Conservation (phyloP, 176 grass and related monocot species). For the Eragrostis curvula region DNA sequence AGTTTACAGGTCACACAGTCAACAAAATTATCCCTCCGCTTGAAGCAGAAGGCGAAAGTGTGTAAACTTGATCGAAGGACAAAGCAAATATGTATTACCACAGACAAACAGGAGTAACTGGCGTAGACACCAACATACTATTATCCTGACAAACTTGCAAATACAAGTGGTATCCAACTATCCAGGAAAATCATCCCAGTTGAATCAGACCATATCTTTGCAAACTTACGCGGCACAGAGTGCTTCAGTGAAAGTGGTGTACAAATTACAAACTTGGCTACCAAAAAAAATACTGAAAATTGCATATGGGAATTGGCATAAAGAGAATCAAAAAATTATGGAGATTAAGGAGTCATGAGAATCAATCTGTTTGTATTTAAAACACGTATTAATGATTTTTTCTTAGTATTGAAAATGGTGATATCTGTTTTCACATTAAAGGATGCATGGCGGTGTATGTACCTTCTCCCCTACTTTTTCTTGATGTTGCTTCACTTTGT, state of each 20-base stretch:
- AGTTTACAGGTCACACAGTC: background rate
- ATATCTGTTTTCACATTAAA: background rate
- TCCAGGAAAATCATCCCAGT: background rate
- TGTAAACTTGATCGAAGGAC: background rate
- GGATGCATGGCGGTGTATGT: slow-evolving; percentile 8
- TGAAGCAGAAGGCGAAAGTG: background rate
- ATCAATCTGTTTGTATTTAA: background rate
- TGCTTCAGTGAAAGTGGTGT: background rate
- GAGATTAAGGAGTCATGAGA: background rate
- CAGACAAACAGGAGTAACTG: background rate
- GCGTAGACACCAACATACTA: background rate
- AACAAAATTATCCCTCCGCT: background rate
- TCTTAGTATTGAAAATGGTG: background rate
- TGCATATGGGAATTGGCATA: background rate
- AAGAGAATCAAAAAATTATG: background rate
- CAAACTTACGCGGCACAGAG: background rate
- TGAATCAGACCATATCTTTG: background rate
- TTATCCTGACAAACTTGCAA: background rate
- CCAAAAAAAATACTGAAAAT: background rate
- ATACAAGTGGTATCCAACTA: background rate
- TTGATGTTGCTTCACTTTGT: slow-evolving; percentile 92
- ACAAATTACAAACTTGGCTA: background rate
- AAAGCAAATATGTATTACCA: background rate
- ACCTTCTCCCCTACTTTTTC: slow-evolving; percentile 98
- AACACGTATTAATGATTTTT: background rate